Conservation (phyloP, 2,329 filamentous ascomycete species). For the Venturia effusa region DNA sequence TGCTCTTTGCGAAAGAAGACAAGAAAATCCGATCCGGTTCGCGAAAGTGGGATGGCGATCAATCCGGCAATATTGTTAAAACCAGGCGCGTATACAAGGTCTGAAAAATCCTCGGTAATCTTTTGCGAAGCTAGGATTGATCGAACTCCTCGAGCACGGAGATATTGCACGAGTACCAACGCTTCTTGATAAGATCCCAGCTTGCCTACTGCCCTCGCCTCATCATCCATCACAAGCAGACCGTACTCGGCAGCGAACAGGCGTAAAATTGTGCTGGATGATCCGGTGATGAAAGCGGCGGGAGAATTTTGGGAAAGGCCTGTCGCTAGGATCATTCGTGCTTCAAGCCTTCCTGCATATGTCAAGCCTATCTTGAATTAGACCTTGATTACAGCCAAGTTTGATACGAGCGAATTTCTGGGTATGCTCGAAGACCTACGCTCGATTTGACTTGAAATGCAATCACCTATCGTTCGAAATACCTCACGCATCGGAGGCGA, state of each 20-base stretch:
- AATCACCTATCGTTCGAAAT: not conserved
- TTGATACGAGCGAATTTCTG: not conserved
- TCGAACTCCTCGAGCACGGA: not conserved
- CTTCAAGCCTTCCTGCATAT: not conserved
- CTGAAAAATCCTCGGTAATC: not conserved
- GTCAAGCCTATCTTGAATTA: not conserved
- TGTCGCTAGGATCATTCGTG: not conserved
- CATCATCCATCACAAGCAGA: not conserved
- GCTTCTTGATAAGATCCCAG: not conserved
- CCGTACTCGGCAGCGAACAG: not conserved
- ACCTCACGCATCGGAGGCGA: not conserved
- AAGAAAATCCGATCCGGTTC: not conserved
- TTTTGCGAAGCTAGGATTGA: not conserved
- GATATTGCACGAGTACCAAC: not conserved
- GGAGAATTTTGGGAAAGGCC: not conserved
- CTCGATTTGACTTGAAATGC: conserved; percentile 1
- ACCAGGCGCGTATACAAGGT: not conserved
- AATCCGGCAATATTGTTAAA: not conserved
- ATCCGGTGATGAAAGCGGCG: not conserved
- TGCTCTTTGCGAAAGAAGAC: not conserved
- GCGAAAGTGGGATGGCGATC: not conserved
- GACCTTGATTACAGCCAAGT: not conserved
- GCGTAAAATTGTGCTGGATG: not conserved
- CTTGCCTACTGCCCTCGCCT: not conserved
- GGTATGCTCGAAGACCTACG: not conserved